phyloP scores from a whole-genome alignment of 2,329 filamentous ascomycete species.

The Calonectria henricotiae region DNA sequence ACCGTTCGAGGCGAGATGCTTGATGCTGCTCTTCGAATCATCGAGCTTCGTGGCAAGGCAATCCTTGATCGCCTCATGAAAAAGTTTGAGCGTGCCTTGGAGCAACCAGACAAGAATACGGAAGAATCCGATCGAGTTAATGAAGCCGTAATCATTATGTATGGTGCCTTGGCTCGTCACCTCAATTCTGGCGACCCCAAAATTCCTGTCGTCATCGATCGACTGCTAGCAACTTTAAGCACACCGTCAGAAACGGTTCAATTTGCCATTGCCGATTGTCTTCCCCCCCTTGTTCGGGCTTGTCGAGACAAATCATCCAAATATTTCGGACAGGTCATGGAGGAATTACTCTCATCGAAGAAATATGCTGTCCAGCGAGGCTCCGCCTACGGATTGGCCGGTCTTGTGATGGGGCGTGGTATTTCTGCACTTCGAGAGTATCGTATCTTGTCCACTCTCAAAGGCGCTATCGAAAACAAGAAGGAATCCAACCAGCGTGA shows the following conservation, averaged over 20 bases:
- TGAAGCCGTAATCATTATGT: constrained; percentile 97
- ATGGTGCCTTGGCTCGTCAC: constrained; percentile 93
- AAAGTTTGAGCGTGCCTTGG: constrained; percentile 90
- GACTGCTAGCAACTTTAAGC: constrained; percentile 88
- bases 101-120: constrained; percentile 85
- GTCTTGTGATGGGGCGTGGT: constrained; percentile 90
- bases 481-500: constrained; percentile 92
- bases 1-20: constrained; percentile 92
- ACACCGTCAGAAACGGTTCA: constrained; percentile 98
- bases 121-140: constrained; percentile 91
- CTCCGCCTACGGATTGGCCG: constrained; percentile 94
- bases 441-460: constrained; percentile 87
- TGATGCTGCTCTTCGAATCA: constrained; percentile 86
- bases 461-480: constrained; percentile 91
- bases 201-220: constrained; percentile 89
- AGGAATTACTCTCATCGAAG: constrained; percentile 88
- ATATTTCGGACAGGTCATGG: constrained; percentile 86
- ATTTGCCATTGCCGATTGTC: constrained; percentile 94
- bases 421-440: constrained; percentile 87
- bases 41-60: constrained; percentile 84
- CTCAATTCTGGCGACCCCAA: constrained; percentile 88
- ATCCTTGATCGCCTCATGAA: constrained; percentile 93
- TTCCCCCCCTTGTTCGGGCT: constrained; percentile 90
- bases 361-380: constrained; percentile 94
- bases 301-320: constrained; percentile 83